phyloP scores from a whole-genome alignment of 768 basidiomycete genomes.

The Suillus occidentalis region DNA sequence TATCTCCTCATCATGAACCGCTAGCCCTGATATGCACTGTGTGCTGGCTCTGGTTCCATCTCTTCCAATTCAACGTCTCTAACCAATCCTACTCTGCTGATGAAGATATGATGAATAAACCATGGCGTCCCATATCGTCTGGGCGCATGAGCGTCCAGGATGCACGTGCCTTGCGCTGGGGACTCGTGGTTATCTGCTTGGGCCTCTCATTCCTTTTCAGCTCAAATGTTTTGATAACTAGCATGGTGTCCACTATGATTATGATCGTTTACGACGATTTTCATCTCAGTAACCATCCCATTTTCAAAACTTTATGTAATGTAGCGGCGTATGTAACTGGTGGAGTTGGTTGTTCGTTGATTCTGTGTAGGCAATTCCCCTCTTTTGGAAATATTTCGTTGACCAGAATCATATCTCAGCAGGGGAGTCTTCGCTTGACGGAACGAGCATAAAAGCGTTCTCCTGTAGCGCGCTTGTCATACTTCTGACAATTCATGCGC shows the following conservation, averaged over 20 bases:
- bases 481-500: constrained; percentile 38
- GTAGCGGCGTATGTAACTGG: background rate
- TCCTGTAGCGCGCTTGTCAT: constrained; percentile 30
- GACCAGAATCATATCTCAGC: background rate
- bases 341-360: background rate
- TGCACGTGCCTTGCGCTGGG: background rate
- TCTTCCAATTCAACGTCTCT: constrained; percentile 34
- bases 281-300: background rate
- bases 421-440: background rate
- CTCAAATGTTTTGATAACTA: background rate
- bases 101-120: constrained; percentile 36
- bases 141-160: constrained; percentile 26
- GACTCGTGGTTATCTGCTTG: background rate
- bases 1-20: constrained; percentile 1
- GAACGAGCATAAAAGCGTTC: constrained; percentile 12
- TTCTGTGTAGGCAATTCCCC: background rate
- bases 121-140: constrained; percentile 39
- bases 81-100: constrained; percentile 28
- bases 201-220: background rate
- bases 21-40: constrained; percentile 4
- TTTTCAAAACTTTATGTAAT: background rate
- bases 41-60: constrained; percentile 34
- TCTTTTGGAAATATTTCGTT: constrained; percentile 9
- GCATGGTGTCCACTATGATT: background rate
- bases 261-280: background rate